Base-by-base conservation (phyloP, 768 basidiomycete genomes). In the Hygrophoropsis aurantiaca region DNA sequence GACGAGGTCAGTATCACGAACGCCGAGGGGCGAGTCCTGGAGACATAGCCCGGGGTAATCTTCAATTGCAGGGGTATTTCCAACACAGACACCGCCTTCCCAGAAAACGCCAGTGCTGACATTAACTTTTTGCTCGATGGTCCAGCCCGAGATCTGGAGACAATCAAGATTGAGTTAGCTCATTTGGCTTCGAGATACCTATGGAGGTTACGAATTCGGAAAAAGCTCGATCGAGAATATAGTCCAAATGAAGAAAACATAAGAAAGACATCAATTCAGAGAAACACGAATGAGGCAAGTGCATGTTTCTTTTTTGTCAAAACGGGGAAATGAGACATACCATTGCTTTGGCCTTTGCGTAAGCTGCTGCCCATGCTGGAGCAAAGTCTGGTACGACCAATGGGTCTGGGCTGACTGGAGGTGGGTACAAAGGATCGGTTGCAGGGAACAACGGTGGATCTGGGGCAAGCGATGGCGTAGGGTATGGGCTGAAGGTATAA, bases 11-110 rank as follows among this genome's bases (percentile, higher is more conserved):
- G 81, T 79, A 53, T 75, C 71, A 38, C 93, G 85, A 16, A 94
- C 81, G 3, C 92, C 92, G 1, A 90, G 73, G 3, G 89, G 89
- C 18, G 84, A 82, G 53, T 87, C 84, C 75, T 83, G 45, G n/a
- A 90, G 75, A 62, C 87, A 90, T 15, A 89, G 67, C 20, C 87
- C 85, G 0, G 84, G 84, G 65, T 78, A 89, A 9, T 62, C 57
- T 11, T 61, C 72, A 13, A 85, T 71, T 0, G 74, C 40, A 3
- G 82, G 71, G 7, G 77, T 86, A 56, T 87, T 87, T 11, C 81
- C 88, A 11, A 90, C 85, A 59, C 88, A 90, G 2, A 71, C 77
- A 1, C 86, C 86, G 44, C 64, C 66, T 58, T 61, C 49, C 66
- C 66, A 66, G 8, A 67, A 67, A 1, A 85, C 74, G 33, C 86